These are phyloP conservation scores for Mycosphaerelloides madeirae DNA, from an alignment of 2,329 filamentous ascomycete genomes.

Conservation along the genomic window DNA sequence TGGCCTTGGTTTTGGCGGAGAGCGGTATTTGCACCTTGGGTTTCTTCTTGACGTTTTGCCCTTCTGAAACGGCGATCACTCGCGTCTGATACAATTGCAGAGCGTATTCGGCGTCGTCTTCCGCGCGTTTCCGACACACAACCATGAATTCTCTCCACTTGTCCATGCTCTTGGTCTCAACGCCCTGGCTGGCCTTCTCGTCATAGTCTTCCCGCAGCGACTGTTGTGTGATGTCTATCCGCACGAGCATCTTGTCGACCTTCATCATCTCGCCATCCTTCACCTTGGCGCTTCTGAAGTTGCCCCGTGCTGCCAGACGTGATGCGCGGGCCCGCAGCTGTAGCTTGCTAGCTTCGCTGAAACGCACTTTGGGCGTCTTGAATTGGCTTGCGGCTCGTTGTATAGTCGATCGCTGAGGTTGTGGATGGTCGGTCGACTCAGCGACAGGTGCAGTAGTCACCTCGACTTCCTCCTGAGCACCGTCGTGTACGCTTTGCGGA, in stretches of 20 bases:
- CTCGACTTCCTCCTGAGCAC: constrained; percentile 3
- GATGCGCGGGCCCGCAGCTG: constrained; percentile 29
- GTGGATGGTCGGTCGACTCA: constrained; percentile 10
- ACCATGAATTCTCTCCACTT: constrained; percentile 63
- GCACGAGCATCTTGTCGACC: constrained; percentile 64
- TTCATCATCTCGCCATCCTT: constrained; percentile 60
- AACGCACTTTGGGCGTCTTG: constrained; percentile 24
- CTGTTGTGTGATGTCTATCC: constrained; percentile 51
- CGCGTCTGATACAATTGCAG: constrained; percentile 34
- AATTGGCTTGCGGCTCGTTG: constrained; percentile 12
- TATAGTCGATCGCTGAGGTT: constrained; percentile 8
- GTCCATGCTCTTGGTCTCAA: constrained; percentile 55
- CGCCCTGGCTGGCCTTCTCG: constrained; percentile 58
- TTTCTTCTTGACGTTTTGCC: constrained; percentile 48
- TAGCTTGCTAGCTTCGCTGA: constrained; percentile 28
- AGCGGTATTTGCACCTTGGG: constrained; percentile 54
- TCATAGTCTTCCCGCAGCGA: constrained; percentile 56
- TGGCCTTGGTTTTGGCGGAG: constrained; percentile 51
- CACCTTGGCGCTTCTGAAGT: constrained; percentile 31
- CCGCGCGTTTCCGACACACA: constrained; percentile 56
- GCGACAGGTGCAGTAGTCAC: constrained; percentile 7
- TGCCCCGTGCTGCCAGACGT: constrained; percentile 27
- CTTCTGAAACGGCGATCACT: constrained; percentile 53
- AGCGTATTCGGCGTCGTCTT: constrained; percentile 44
- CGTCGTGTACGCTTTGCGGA: not conserved